phyloP scores from a whole-genome alignment of 495 filamentous ascomycete species.

The Penicillium paradoxum region DNA sequence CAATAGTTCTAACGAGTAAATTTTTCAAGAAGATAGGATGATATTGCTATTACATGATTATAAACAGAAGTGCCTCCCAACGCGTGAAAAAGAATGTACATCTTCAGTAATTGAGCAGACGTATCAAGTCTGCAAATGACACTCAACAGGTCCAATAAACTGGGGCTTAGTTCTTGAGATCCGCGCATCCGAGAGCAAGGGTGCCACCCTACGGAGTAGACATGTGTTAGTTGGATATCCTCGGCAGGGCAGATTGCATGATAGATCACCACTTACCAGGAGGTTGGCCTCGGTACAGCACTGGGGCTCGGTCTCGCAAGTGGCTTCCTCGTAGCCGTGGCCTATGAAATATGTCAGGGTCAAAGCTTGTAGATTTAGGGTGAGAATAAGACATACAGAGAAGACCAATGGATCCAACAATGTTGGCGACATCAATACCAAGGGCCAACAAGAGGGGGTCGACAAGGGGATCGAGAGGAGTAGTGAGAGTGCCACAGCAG shows the following conservation, averaged over 20 bases:
- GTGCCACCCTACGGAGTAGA: conserved; percentile 6
- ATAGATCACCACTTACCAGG: conserved; percentile 20
- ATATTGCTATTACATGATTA: neutral
- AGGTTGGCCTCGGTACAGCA: conserved; percentile 37
- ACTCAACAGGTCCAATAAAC: neutral
- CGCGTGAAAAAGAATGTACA: conserved; percentile 1
- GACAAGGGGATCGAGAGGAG: conserved; percentile 44
- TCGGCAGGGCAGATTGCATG: too few species aligned
- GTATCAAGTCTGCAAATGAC: neutral
- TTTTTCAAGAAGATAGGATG: conserved; percentile 17
- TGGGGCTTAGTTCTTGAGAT: neutral
- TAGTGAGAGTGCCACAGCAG: conserved; percentile 32
- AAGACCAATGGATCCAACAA: conserved; percentile 51
- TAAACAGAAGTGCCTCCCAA: too few species aligned
- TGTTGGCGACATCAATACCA: conserved; percentile 74
- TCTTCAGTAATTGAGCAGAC: neutral
- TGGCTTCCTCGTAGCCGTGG: conserved; percentile 19
- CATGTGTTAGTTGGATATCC: neutral
- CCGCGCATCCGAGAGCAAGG: conserved; percentile 3
- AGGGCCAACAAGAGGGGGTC: conserved; percentile 74
- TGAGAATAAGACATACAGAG: conserved; percentile 22
- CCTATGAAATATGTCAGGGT: conserved; percentile 18
- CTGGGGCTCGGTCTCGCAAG: conserved; percentile 22
- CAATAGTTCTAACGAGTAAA: too few species aligned
- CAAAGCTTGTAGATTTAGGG: neutral